phyloP scores from a whole-genome alignment of 2,329 filamentous ascomycete genomes.

The Stenocarpella maydis region DNA sequence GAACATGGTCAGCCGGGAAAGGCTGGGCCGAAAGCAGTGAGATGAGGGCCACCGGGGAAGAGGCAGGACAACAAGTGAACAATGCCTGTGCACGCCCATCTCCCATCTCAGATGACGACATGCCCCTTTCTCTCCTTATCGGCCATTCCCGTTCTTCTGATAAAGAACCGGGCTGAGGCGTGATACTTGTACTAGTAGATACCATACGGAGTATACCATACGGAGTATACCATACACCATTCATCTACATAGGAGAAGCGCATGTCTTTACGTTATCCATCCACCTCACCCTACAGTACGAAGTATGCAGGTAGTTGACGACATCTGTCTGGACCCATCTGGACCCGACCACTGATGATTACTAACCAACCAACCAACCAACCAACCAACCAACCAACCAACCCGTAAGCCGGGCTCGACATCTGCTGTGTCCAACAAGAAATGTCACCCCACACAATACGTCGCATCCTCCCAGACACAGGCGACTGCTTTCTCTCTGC shows the following conservation, averaged over 20 bases:
- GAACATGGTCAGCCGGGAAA: conserved; percentile 18
- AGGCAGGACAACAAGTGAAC: not conserved
- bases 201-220: too few relatives aligned
- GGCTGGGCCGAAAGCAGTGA: conserved; percentile 7
- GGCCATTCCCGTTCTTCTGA: not conserved
- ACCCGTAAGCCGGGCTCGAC: not conserved
- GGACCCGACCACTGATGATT: not conserved
- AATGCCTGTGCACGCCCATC: conserved; percentile 9
- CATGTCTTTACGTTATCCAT: too few relatives aligned
- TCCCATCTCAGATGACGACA: conserved; percentile 20
- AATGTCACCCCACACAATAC: conserved; percentile 12
- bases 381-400: too few relatives aligned
- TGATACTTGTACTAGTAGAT: not conserved
- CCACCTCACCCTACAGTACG: too few relatives aligned
- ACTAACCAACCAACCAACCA: too few relatives aligned
- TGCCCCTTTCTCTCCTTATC: conserved; percentile 22
- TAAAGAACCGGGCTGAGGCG: not conserved
- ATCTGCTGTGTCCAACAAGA: conserved; percentile 6
- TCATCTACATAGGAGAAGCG: too few relatives aligned
- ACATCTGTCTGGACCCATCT: not conserved
- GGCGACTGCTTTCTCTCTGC: too few relatives aligned
- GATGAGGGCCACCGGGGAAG: too few relatives aligned
- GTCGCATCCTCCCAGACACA: not conserved
- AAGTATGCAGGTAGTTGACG: too few relatives aligned
- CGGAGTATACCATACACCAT: too few relatives aligned